These are phyloP conservation scores for Cyberlindnera samutprakarnensis DNA, from an alignment of 805 yeast genomes.

Conservation along the genomic window DNA sequence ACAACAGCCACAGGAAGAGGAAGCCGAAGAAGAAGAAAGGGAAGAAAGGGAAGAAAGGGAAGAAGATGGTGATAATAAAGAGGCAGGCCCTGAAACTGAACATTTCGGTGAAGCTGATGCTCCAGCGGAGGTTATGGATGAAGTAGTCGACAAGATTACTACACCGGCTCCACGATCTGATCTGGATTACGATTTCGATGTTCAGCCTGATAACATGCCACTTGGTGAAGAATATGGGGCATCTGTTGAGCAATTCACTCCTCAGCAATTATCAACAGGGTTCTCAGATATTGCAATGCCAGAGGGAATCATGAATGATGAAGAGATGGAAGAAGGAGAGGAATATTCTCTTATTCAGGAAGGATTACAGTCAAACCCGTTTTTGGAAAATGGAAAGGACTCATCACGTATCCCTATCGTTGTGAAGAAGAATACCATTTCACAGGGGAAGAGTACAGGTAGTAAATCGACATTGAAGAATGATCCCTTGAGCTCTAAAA, in stretches of 20 bases:
- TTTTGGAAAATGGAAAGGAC: neutral
- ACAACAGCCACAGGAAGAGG: too few species aligned
- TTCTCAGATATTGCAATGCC: constrained; percentile 22
- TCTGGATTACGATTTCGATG: neutral
- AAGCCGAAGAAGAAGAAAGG: too few species aligned
- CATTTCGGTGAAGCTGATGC: too few species aligned
- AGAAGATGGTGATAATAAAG: too few species aligned
- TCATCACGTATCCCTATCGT: neutral
- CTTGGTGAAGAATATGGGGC: neutral
- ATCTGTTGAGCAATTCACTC: too few species aligned
- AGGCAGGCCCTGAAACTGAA: too few species aligned
- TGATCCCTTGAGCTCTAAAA: constrained; percentile 4
- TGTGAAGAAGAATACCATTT: neutral
- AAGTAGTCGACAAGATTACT: too few species aligned
- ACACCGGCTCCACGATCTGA: too few species aligned
- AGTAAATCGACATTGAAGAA: neutral
- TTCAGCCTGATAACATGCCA: neutral
- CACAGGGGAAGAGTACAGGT: neutral
- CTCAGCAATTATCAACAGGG: constrained; percentile 1
- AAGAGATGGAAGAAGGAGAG: constrained; percentile 1
- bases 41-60: too few species aligned
- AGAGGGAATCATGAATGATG: constrained; percentile 19
- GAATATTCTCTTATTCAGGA: constrained; percentile 1
- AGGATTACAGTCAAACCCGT: constrained; percentile 1
- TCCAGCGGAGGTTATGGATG: too few species aligned